These are phyloP conservation scores for Talaromyces islandicus DNA, from an alignment of 2,329 filamentous ascomycete genomes.

Conservation along the genomic window DNA sequence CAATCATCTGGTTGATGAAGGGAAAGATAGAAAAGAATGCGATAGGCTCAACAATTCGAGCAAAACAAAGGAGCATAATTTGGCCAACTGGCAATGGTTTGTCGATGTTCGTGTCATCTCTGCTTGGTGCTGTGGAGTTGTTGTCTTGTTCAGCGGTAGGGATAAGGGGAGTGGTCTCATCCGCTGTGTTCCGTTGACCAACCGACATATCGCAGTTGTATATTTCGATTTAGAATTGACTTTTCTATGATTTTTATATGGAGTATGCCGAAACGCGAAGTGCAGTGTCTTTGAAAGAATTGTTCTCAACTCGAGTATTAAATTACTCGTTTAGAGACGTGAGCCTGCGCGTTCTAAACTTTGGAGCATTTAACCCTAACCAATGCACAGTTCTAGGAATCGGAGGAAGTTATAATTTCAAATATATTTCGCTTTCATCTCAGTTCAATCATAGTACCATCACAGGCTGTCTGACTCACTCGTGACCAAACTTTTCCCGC, in stretches of 20 bases:
- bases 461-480: background rate
- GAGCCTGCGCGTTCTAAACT: background rate
- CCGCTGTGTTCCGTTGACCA: background rate
- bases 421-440: background rate
- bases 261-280: background rate
- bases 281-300: background rate
- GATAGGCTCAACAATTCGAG: constrained; percentile 66
- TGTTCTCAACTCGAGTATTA: too few species aligned
- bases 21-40: constrained; percentile 82
- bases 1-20: constrained; percentile 73
- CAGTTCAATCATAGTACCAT: background rate
- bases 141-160: background rate
- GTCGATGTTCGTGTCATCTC: constrained; percentile 28
- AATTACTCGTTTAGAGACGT: background rate
- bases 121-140: background rate
- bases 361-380: background rate
- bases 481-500: background rate
- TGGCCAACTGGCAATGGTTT: constrained; percentile 57
- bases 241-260: background rate
- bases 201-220: background rate
- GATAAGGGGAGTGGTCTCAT: background rate
- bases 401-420: background rate
- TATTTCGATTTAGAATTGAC: background rate
- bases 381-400: background rate
- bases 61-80: constrained; percentile 67